A percentile compares a stretch with the other conserved stretches of the same genome.
These are phyloP conservation scores for Aphanocladium album DNA, from an alignment of 2,329 filamentous ascomycete species.

Conservation along the genomic window DNA sequence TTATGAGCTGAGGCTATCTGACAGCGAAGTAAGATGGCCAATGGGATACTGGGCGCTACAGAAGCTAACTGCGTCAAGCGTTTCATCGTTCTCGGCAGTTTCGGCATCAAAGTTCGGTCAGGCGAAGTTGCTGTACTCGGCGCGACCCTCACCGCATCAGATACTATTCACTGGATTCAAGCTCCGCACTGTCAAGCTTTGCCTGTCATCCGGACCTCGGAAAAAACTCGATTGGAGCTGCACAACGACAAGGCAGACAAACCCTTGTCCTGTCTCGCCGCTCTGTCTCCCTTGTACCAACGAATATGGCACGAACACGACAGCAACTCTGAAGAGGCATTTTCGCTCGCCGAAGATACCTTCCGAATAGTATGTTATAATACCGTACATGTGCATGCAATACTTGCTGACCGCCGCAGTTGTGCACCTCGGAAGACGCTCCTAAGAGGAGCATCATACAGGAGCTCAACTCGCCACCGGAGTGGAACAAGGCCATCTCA, in stretches of 20 bases:
- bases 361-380: slow-evolving; percentile 45
- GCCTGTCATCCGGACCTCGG: slow-evolving; percentile 55
- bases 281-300: slow-evolving; percentile 61
- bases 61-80: slow-evolving; percentile 39
- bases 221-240: slow-evolving; percentile 50
- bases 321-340: slow-evolving; percentile 16
- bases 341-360: slow-evolving; percentile 26
- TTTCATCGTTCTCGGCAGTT: slow-evolving; percentile 62
- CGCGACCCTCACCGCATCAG: slow-evolving; percentile 50
- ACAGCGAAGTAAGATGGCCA: slow-evolving; percentile 42
- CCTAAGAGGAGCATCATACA: slow-evolving; percentile 47
- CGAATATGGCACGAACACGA: slow-evolving; percentile 57
- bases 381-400: background rate
- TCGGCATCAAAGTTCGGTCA: slow-evolving; percentile 54
- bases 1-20: slow-evolving; percentile 37
- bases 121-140: slow-evolving; percentile 64
- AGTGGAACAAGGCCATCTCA: slow-evolving; percentile 58
- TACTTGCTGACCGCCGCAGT: slow-evolving; percentile 33
- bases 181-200: slow-evolving; percentile 66
- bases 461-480: slow-evolving; percentile 50
- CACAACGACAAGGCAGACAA: slow-evolving; percentile 45
- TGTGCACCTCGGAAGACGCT: slow-evolving; percentile 48
- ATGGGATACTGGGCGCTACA: no score
- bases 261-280: slow-evolving; percentile 49
- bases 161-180: slow-evolving; percentile 51